Evolutionary conservation across 2,329 filamentous ascomycete genomes (phyloP).

Genomic region (Bipolaris gigantea): DNA sequence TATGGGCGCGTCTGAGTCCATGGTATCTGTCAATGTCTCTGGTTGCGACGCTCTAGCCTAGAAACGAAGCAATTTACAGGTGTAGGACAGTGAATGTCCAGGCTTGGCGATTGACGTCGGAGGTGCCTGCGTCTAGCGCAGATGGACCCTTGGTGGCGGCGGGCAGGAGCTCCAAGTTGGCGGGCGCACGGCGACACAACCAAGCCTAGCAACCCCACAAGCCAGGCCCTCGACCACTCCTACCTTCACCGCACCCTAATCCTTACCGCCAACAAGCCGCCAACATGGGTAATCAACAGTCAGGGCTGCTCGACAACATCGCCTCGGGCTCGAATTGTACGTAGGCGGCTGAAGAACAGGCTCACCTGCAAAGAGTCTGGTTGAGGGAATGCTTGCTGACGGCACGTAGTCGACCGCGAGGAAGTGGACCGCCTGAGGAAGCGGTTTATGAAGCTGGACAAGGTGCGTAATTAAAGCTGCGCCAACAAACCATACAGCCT

Average conservation of each 20-base stretch:
- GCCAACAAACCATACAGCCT: not conserved
- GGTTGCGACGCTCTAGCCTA: not conserved
- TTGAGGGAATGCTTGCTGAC: conserved; percentile 31
- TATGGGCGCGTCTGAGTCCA: conserved; percentile 61
- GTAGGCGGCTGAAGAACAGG: conserved; percentile 35
- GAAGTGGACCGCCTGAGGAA: conserved; percentile 95
- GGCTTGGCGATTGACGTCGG: conserved; percentile 33
- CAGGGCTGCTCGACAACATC: conserved; percentile 86
- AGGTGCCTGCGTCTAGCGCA: conserved; percentile 19
- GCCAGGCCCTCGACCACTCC: conserved; percentile 17
- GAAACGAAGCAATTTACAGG: conserved; percentile 3
- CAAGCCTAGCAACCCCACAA: conserved; percentile 21
- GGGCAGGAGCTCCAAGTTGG: conserved; percentile 22
- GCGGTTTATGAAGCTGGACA: conserved; percentile 99
- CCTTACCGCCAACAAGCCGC: conserved; percentile 20
- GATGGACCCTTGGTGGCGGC: conserved; percentile 20
- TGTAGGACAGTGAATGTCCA: conserved; percentile 17
- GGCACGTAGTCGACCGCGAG: conserved; percentile 79
- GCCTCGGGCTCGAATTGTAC: conserved; percentile 95
- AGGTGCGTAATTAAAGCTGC: conserved; percentile 59
- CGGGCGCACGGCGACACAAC: conserved; percentile 4
- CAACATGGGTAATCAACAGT: conserved; percentile 59
- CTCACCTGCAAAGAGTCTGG: conserved; percentile 25
- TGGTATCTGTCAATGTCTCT: conserved; percentile 32
- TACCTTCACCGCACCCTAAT: conserved; percentile 17